Conservation (phyloP, 306 rosid species). For the Vigna angularis region DNA sequence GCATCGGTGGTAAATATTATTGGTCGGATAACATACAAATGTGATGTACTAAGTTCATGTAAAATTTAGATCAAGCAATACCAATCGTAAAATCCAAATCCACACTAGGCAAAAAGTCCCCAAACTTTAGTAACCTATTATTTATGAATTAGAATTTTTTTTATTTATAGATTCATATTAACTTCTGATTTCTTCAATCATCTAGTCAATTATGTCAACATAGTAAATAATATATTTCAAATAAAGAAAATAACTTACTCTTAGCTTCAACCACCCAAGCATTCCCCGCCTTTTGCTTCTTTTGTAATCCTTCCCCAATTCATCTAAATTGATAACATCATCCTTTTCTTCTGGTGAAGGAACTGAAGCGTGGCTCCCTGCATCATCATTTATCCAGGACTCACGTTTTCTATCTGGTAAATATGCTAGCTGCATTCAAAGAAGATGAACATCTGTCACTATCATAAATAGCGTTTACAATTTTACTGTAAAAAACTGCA, state of each 20-base stretch:
- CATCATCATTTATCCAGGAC: constrained; percentile 66
- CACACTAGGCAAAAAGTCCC: constrained; percentile 24
- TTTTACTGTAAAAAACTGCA: constrained; percentile 12
- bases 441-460: constrained; percentile 25
- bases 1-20: constrained; percentile 43
- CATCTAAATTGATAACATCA: constrained; percentile 66
- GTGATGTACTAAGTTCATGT: constrained; percentile 30
- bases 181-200: neutral
- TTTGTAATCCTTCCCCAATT: constrained; percentile 74
- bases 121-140: neutral
- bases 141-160: constrained; percentile 13
- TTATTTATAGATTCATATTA: neutral
- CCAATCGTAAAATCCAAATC: constrained; percentile 4
- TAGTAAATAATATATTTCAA: constrained; percentile 36
- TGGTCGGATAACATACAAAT: constrained; percentile 16
- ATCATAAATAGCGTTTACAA: neutral
- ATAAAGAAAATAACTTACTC: constrained; percentile 53
- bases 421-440: constrained; percentile 78
- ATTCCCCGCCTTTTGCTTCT: constrained; percentile 74
- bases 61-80: constrained; percentile 1
- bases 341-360: constrained; percentile 68
- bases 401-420: constrained; percentile 86
- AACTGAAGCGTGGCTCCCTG: constrained; percentile 68
- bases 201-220: constrained; percentile 7
- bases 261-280: constrained; percentile 87